These are phyloP conservation scores for Rehmannia glutinosa DNA, from an alignment of 257 asterid species.

Conservation along the genomic window DNA sequence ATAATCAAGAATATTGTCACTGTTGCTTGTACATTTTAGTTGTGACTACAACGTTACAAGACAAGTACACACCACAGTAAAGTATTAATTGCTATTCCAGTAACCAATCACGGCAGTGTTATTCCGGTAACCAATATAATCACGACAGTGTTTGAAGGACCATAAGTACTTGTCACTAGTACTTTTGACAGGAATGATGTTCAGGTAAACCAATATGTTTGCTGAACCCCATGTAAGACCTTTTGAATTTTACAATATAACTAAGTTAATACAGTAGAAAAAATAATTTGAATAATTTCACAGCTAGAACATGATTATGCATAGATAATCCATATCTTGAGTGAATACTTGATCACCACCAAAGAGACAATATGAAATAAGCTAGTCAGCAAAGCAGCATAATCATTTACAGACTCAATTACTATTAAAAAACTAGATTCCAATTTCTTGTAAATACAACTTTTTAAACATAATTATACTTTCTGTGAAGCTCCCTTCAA, in stretches of 20 bases:
- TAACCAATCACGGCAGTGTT: no score
- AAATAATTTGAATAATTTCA: background rate
- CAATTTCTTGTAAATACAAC: background rate
- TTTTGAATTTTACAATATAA: no score
- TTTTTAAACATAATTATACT: background rate
- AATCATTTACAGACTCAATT: no score
- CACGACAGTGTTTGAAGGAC: background rate
- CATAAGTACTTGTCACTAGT: background rate
- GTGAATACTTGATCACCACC: background rate
- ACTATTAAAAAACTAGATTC: no score
- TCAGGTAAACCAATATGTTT: background rate
- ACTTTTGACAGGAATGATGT: background rate
- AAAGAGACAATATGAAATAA: background rate
- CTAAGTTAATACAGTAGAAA: no score
- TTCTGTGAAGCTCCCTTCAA: background rate
- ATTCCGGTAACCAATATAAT: background rate
- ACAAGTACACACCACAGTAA: no score
- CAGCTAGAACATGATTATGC: background rate
- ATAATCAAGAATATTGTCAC: no score
- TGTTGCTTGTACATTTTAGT: no score
- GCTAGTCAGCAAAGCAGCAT: background rate
- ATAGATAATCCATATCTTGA: background rate
- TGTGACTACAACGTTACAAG: no score
- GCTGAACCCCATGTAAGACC: background rate
- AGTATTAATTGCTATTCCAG: background rate